Evolutionary conservation across 73 alveolate genomes (phyloP).

Genomic region (Tetrahymena malaccensis): DNA sequence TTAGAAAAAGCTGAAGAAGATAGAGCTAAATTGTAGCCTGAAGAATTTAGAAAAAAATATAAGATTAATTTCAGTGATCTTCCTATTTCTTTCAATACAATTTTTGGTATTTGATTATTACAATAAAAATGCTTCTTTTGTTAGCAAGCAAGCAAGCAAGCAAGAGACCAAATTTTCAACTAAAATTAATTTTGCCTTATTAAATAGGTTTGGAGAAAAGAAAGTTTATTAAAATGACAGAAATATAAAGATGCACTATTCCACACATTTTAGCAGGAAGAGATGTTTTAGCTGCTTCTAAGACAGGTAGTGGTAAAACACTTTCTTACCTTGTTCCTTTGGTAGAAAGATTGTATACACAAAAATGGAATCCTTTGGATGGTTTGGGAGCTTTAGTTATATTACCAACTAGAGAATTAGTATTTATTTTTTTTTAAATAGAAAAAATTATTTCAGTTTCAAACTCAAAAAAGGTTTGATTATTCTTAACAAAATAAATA

Average conservation of each 20-base stretch:
- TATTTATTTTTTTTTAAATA: background rate
- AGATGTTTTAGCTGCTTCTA: constrained; percentile 78
- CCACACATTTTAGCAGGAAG: constrained; percentile 89
- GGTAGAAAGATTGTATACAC: constrained; percentile 59
- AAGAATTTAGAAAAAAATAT: constrained; percentile 32
- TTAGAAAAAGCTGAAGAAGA: constrained; percentile 14
- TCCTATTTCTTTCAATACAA: constrained; percentile 60
- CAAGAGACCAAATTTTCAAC: too few relatives aligned
- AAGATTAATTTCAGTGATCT: constrained; percentile 70
- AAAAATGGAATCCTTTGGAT: constrained; percentile 57
- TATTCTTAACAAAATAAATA: background rate
- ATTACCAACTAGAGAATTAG: constrained; percentile 83
- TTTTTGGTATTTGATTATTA: constrained; percentile 28
- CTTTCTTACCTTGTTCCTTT: constrained; percentile 64
- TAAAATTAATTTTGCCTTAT: background rate
- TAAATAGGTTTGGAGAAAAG: constrained; percentile 54
- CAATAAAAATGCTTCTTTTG: background rate
- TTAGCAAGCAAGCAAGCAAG: background rate
- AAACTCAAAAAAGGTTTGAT: too few relatives aligned
- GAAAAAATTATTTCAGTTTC: background rate
- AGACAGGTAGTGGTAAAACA: constrained; percentile 91
- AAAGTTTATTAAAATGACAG: constrained; percentile 81
- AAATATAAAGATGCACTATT: constrained; percentile 77
- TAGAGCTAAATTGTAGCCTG: constrained; percentile 13
- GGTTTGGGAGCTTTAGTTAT: constrained; percentile 75